phyloP scores from a whole-genome alignment of 208 protist species.

The Leishmania tarentolae region DNA sequence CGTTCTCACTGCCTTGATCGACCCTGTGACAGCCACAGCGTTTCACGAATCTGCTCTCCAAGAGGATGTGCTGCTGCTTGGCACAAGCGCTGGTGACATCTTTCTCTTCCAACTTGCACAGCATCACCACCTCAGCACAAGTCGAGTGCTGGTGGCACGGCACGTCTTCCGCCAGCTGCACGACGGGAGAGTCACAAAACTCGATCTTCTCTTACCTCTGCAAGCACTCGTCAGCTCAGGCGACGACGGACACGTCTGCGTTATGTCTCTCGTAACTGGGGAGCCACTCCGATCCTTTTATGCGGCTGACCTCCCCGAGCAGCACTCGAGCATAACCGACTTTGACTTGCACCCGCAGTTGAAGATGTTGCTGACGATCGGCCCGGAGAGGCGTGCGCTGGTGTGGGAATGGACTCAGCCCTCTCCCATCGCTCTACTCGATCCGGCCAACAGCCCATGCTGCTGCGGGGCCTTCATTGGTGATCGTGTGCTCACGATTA shows the following conservation, averaged over 20 bases:
- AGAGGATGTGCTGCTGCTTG: constrained; percentile 79
- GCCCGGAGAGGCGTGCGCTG: constrained; percentile 71
- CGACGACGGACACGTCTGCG: constrained; percentile 66
- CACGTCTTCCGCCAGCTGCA: constrained; percentile 38
- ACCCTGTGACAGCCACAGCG: constrained; percentile 56
- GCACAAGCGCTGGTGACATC: constrained; percentile 58
- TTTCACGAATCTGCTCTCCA: constrained; percentile 57
- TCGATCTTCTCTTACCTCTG: constrained; percentile 57
- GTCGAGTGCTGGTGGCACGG: constrained; percentile 37
- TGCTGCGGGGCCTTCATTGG: constrained; percentile 55
- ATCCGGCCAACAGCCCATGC: constrained; percentile 68
- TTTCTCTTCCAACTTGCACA: constrained; percentile 57
- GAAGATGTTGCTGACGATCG: constrained; percentile 76
- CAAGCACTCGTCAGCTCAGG: constrained; percentile 65
- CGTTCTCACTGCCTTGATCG: constrained; percentile 63
- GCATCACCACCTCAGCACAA: constrained; percentile 42
- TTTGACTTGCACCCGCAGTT: constrained; percentile 60
- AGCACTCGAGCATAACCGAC: constrained; percentile 63
- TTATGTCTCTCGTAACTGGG: constrained; percentile 71
- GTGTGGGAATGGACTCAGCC: constrained; percentile 83
- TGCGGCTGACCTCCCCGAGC: constrained; percentile 27
- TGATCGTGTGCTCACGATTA: constrained; percentile 65
- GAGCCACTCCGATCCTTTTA: constrained; percentile 49
- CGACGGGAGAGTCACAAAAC: constrained; percentile 65
- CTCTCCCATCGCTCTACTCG: constrained; percentile 57